Evolutionary conservation across 768 basidiomycete species (phyloP).

Genomic region (Rhizopogon roseolus): DNA sequence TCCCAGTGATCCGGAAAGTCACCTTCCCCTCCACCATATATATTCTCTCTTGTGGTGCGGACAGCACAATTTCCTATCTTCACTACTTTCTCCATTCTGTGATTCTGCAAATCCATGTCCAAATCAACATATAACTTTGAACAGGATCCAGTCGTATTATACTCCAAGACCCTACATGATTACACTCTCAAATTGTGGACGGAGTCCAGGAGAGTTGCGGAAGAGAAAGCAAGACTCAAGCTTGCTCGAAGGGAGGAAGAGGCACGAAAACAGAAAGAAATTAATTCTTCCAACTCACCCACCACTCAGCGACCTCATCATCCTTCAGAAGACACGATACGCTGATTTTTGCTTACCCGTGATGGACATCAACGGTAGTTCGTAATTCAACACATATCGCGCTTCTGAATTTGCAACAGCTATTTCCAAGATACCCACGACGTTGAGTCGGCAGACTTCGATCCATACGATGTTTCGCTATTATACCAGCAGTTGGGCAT

Average conservation of each 20-base stretch:
- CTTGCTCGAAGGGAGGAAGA: conserved; percentile 21
- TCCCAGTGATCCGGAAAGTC: conserved; percentile 18
- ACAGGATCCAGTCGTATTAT: conserved; percentile 40
- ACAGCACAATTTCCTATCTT: conserved; percentile 8
- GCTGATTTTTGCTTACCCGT: background rate
- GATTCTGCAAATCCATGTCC: conserved; percentile 1
- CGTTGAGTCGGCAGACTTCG: background rate
- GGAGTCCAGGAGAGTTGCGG: conserved; percentile 55
- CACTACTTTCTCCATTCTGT: background rate
- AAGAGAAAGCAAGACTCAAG: conserved; percentile 39
- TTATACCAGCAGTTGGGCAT: background rate
- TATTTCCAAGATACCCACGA: background rate
- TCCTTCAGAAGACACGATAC: background rate
- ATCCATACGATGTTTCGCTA: background rate
- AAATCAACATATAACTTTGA: conserved; percentile 1
- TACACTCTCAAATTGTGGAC: conserved; percentile 67
- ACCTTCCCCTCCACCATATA: conserved; percentile 16
- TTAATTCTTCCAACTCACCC: conserved; percentile 4
- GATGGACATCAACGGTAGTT: background rate
- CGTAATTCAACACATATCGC: background rate
- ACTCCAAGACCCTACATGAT: conserved; percentile 61
- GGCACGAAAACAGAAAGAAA: conserved; percentile 20
- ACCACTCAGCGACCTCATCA: background rate
- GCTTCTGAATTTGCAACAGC: background rate
- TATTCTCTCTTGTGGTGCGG: conserved; percentile 12